Evolutionary conservation across 345 rosid species (phyloP).

Genomic region (Hibiscus mutabilis): DNA sequence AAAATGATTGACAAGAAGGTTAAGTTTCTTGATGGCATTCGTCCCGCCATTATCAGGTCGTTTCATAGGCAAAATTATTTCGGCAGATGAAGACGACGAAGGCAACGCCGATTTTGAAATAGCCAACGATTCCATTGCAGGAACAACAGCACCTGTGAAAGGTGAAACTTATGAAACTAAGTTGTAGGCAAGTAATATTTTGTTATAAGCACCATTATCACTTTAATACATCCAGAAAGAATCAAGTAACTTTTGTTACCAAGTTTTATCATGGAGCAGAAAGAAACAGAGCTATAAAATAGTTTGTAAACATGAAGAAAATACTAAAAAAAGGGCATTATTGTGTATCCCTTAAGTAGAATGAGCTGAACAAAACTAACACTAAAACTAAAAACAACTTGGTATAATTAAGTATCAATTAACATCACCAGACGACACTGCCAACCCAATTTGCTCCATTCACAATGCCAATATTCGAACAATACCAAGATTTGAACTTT

Average conservation of each 20-base stretch:
- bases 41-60: conserved; percentile 71
- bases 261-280: neutral
- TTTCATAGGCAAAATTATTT: conserved; percentile 24
- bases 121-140: conserved; percentile 12
- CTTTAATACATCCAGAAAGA: neutral
- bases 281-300: neutral
- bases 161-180: neutral
- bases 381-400: neutral
- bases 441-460: too few relatives aligned
- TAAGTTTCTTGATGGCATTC: conserved; percentile 25
- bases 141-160: conserved; percentile 1
- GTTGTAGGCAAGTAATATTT: neutral
- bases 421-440: neutral
- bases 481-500: too few relatives aligned
- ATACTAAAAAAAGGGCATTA: neutral
- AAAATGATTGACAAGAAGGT: conserved; percentile 62
- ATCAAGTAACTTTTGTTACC: too few relatives aligned
- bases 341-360: neutral
- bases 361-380: neutral
- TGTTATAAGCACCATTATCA: neutral
- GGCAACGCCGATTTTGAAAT: conserved; percentile 15
- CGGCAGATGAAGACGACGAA: conserved; percentile 9
- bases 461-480: too few relatives aligned
- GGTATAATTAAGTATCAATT: neutral
- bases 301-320: neutral